Conservation (phyloP, 805 yeast genomes). For the Monosporozyma unispora region DNA sequence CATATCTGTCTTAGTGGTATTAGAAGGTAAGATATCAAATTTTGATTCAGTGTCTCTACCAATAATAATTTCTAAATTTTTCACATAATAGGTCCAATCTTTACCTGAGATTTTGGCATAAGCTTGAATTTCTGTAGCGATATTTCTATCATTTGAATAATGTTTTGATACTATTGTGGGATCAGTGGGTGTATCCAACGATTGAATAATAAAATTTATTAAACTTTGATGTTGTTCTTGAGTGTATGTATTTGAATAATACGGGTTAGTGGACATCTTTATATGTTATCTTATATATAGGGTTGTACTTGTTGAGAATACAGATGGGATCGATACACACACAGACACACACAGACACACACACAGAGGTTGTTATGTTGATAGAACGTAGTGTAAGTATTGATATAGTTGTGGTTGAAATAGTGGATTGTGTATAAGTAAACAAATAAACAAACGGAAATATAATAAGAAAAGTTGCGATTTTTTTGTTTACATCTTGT, state of each 20-base stretch:
- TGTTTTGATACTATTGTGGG: constrained; percentile 63
- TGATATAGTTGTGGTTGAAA: neutral
- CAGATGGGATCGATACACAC: no score
- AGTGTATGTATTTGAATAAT: constrained; percentile 6
- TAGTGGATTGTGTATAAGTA: neutral
- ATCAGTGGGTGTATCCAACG: constrained; percentile 62
- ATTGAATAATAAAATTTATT: constrained; percentile 65
- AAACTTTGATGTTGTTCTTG: constrained; percentile 39
- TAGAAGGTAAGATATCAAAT: constrained; percentile 4
- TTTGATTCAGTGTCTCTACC: constrained; percentile 66
- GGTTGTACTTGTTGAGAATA: no score
- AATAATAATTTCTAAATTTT: constrained; percentile 60
- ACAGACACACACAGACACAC: no score
- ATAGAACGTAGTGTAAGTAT: neutral
- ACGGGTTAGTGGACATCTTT: neutral
- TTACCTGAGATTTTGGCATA: constrained; percentile 92
- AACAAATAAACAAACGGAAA: neutral
- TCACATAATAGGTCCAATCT: constrained; percentile 91
- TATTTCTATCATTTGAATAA: constrained; percentile 64
- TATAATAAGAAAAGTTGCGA: neutral
- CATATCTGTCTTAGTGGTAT: neutral
- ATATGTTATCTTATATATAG: no score
- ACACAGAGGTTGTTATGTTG: neutral
- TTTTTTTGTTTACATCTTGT: neutral
- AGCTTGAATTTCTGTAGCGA: constrained; percentile 78